Base-by-base conservation (phyloP, 106 monocot species). In the Dendrobium officinale region DNA sequence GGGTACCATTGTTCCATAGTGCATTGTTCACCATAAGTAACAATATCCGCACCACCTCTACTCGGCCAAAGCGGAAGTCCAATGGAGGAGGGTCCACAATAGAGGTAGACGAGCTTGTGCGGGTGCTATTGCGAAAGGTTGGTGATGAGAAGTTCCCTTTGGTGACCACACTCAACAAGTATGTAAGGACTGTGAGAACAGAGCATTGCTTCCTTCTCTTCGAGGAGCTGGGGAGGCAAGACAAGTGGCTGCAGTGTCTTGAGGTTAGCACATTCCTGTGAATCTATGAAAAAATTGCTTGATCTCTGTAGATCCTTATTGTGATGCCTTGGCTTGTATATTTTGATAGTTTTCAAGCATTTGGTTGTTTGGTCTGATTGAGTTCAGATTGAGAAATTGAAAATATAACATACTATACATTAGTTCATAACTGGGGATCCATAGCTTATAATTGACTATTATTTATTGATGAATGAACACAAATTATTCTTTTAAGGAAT, bases 121-220 rank as follows among this genome's bases (percentile, higher is more conserved):
- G 89, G 4, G 16, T 79, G 49, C 75, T 99, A 10, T 83, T 99
- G 20, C 80, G 75, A 49, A 93, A 83, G 85, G 73, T 91, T 9
- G 77, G 73, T 1, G 96, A 85, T 3, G 88, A 87, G 55, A 89
- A 91, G 73, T 82, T 87, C 87, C 89, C 91, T 47, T 72, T 95
- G 47, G 86, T 88, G 17, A 9, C 88, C 64, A 87, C 89, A 43
- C 90, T 99, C 17, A 83, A 90, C 77, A 95, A 91, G 89, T 87
- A 84, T 47, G 98, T 91, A 75, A 82, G 72, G 80, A 77, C 83
- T 2, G 49, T 99, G 67, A 56, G 95, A 49, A 91, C 90, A 40
- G 95, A 95, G 77, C 95, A 99, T 72, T 99, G 98, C 83, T 99
- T 99, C 81, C 83, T 92, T 55, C 84, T 95, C 4, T 99, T 99